Evolutionary conservation across 2,329 filamentous ascomycete species (phyloP).

Genomic region (Diaporthe humulicola): DNA sequence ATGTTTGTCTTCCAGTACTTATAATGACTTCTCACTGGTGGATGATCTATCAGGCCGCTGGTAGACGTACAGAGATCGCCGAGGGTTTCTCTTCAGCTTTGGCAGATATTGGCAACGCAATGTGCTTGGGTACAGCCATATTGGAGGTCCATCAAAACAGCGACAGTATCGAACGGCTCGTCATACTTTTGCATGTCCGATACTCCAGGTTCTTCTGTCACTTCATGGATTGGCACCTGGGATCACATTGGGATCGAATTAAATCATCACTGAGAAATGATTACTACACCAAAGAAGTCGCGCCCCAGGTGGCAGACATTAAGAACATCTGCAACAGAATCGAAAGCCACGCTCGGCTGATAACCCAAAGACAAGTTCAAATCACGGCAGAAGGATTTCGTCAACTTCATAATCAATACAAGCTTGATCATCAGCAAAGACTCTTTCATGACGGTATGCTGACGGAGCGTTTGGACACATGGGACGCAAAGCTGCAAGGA

Average conservation of each 20-base stretch:
- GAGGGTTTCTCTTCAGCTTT: neutral
- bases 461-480: too few relatives aligned
- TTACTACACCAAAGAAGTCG: neutral
- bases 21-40: neutral
- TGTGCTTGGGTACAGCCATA: slow-evolving; percentile 1
- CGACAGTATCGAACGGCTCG: neutral
- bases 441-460: too few relatives aligned
- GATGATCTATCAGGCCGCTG: neutral
- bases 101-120: neutral
- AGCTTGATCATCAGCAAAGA: too few relatives aligned
- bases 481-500: neutral
- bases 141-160: neutral
- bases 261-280: neutral
- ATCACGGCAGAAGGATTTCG: neutral
- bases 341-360: neutral
- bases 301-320: neutral
- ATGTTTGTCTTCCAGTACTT: neutral
- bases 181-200: neutral
- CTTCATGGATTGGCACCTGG: neutral
- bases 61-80: neutral
- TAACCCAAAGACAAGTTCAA: neutral
- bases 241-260: neutral
- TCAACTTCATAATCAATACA: neutral
- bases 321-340: neutral
- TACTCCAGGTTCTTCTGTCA: neutral